phyloP scores from a whole-genome alignment of 2,329 filamentous ascomycete genomes.

The Didymella lethalis region DNA sequence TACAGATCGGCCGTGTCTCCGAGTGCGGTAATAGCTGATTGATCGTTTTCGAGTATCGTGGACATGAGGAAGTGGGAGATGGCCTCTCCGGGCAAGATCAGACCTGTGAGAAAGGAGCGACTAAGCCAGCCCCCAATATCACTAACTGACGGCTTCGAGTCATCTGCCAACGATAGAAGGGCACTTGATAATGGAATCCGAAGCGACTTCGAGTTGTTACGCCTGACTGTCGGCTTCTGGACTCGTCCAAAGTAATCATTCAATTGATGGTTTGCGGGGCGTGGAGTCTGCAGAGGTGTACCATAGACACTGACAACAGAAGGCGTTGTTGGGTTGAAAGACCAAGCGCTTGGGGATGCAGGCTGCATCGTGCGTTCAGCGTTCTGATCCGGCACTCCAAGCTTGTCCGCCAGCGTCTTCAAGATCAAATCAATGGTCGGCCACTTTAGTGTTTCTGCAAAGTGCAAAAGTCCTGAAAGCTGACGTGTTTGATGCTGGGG shows the following conservation, averaged over 20 bases:
- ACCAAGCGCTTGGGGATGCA: slow-evolving; percentile 32
- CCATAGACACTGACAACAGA: slow-evolving; percentile 48
- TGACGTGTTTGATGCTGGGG: slow-evolving; percentile 52
- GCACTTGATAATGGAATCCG: slow-evolving; percentile 43
- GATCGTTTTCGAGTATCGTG: slow-evolving; percentile 64
- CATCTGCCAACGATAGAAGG: slow-evolving; percentile 22
- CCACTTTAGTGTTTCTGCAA: slow-evolving; percentile 61
- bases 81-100: slow-evolving; percentile 63
- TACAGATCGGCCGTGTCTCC: slow-evolving; percentile 62
- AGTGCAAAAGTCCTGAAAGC: slow-evolving; percentile 59
- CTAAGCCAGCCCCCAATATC: slow-evolving; percentile 63
- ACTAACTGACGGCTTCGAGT: slow-evolving; percentile 23
- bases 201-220: slow-evolving; percentile 41
- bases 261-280: slow-evolving; percentile 32
- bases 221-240: slow-evolving; percentile 33
- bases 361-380: slow-evolving; percentile 26
- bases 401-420: slow-evolving; percentile 47
- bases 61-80: slow-evolving; percentile 64
- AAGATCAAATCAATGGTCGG: slow-evolving; percentile 54
- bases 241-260: slow-evolving; percentile 50
- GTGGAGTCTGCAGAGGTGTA: slow-evolving; percentile 51
- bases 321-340: slow-evolving; percentile 37
- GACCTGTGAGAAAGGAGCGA: slow-evolving; percentile 62
- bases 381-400: slow-evolving; percentile 35
- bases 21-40: slow-evolving; percentile 56